phyloP scores from a whole-genome alignment of 2,329 filamentous ascomycete species.

The Trichoderma asperellum region DNA sequence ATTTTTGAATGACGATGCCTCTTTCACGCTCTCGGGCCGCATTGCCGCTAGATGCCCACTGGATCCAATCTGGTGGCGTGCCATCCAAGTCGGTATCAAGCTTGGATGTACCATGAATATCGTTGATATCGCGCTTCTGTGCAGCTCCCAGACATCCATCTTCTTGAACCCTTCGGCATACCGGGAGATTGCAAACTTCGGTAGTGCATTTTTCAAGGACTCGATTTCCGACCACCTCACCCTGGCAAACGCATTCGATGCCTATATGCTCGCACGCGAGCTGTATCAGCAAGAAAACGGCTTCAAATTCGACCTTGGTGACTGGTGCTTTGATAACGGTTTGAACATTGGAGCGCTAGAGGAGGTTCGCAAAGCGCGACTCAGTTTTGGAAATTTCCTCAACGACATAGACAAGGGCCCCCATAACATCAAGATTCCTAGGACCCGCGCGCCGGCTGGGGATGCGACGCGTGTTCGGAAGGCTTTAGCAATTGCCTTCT shows the following conservation, averaged over 20 bases:
- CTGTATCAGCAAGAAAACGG: not conserved
- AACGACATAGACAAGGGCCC: no score
- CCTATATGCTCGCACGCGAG: slow-evolving; percentile 1
- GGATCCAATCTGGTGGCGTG: slow-evolving; percentile 28
- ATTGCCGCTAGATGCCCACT: slow-evolving; percentile 19
- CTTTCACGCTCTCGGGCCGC: slow-evolving; percentile 11
- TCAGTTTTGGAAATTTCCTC: not conserved
- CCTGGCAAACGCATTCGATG: slow-evolving; percentile 21
- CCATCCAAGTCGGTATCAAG: slow-evolving; percentile 15
- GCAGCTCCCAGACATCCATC: slow-evolving; percentile 24
- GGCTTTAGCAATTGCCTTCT: slow-evolving; percentile 26
- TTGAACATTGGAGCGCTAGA: slow-evolving; percentile 26
- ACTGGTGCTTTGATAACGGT: not conserved
- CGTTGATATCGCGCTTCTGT: slow-evolving; percentile 26
- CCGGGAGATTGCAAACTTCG: slow-evolving; percentile 16
- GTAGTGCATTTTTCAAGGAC: slow-evolving; percentile 5
- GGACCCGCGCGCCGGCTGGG: not conserved
- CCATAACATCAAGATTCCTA: not conserved
- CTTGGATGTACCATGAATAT: slow-evolving; percentile 27
- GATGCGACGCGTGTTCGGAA: slow-evolving; percentile 23
- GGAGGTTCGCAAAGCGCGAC: no score
- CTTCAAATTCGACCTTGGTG: not conserved
- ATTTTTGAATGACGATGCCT: slow-evolving; percentile 14
- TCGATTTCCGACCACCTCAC: slow-evolving; percentile 27
- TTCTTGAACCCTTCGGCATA: slow-evolving; percentile 14